Base-by-base conservation (phyloP, 805 yeast genomes). In the Zygosaccharomyces kombuchaensis region DNA sequence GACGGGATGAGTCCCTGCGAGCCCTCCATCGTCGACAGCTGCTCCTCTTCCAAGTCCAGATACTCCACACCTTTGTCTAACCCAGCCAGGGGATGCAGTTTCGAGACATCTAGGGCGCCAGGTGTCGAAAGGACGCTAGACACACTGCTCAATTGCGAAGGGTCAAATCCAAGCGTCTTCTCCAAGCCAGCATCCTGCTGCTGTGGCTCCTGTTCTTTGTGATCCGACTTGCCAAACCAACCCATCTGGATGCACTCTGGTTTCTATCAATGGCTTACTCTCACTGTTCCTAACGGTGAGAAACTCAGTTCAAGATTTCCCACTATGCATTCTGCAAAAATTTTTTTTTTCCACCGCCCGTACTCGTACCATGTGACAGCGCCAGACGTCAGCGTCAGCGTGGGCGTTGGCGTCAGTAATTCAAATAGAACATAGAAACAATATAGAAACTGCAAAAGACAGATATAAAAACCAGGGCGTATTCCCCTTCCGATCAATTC, bases 51-150 rank as follows among this genome's bases (percentile, higher is more conserved):
- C 51, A 93, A 74, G 57, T 91, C 96, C 55, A 93, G 70, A 64
- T 82, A 91, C 66, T 93, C 97, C 42, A 93, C 78, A 45, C 89
- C 95, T 60, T 82, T 82, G 56, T 87, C 96, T 52, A 90, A 74
- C 12, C 96, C 96, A 1, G 97, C 96, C 63, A 91, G 73, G 25
- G 97, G 97, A 65, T 90, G 97, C 62, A 90, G 75, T 67, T 75
- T 76, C 43, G 83, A 67, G 25, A 90, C 74, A 60, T 87, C 95
- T 48, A 84, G 73, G 7, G 75, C 75, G 36, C 80, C 78, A 17
- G 83, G 82, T 9, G 78, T 70, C 48, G 78, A 73, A 57, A 86
- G 71, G 54, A 84, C 76, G 49, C 74, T 71, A 30, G 84, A 73
- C 14, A 84, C 84, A 60, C 81, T 86, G 17, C 80, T 60, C 34